phyloP scores from a whole-genome alignment of 2,329 filamentous ascomycete genomes.

The Fusarium proliferatum region DNA sequence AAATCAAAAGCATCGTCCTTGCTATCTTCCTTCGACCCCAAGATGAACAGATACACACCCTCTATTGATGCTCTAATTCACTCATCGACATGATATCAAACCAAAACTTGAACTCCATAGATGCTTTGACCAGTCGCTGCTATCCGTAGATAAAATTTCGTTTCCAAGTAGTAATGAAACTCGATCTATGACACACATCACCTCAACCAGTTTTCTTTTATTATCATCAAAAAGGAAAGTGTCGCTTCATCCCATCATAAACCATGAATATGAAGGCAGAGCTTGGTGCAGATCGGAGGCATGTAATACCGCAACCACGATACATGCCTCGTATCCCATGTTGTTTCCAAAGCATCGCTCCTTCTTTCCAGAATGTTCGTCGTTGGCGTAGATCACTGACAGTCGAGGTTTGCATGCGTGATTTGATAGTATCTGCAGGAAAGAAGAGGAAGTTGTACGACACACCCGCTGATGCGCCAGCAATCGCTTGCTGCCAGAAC shows the following conservation, averaged over 20 bases:
- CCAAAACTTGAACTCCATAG: slow-evolving; percentile 34
- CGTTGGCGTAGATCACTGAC: slow-evolving; percentile 66
- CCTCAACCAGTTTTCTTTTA: neutral
- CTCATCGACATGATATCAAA: neutral
- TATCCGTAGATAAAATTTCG: slow-evolving; percentile 8
- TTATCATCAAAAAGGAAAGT: slow-evolving; percentile 63
- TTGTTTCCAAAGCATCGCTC: slow-evolving; percentile 79
- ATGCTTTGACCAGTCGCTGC: slow-evolving; percentile 25
- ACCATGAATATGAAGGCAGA: slow-evolving; percentile 99
- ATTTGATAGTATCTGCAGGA: slow-evolving; percentile 97
- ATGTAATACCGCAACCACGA: slow-evolving; percentile 94
- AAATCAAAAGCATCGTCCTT: neutral
- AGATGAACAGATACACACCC: slow-evolving; percentile 1
- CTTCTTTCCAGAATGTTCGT: slow-evolving; percentile 78
- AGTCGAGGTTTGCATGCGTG: slow-evolving; percentile 91
- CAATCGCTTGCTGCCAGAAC: slow-evolving; percentile 86
- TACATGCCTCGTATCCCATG: slow-evolving; percentile 89
- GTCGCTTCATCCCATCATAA: slow-evolving; percentile 84
- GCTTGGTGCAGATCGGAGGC: slow-evolving; percentile 86
- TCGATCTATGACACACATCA: neutral
- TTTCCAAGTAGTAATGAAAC: slow-evolving; percentile 3
- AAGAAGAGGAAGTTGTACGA: slow-evolving; percentile 98
- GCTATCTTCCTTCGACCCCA: neutral
- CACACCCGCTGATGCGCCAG: slow-evolving; percentile 89
- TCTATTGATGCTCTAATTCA: slow-evolving; percentile 13